Evolutionary conservation across 495 filamentous ascomycete species (phyloP).

Genomic region (Neurospora sublineolata): DNA sequence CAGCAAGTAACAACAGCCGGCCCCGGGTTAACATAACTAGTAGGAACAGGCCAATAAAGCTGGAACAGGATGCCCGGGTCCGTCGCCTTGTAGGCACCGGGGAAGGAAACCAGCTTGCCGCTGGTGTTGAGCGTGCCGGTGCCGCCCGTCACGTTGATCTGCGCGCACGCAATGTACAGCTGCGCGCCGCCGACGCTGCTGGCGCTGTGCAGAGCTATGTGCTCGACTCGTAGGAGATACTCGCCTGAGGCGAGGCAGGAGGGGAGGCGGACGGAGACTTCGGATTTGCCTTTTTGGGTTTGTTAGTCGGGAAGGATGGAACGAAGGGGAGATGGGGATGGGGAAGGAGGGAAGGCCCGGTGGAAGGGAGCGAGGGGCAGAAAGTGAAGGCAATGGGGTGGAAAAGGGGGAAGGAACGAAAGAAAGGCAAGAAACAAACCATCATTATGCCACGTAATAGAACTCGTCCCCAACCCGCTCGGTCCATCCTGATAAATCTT

Average conservation of each 20-base stretch:
- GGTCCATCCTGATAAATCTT: slow-evolving; percentile 36
- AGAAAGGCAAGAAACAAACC: slow-evolving; percentile 13
- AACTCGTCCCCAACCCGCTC: slow-evolving; percentile 18
- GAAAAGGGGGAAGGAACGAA: too few relatives aligned
- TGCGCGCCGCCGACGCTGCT: slow-evolving; percentile 36
- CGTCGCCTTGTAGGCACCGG: slow-evolving; percentile 32
- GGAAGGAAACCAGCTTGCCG: slow-evolving; percentile 29
- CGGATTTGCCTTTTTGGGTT: slow-evolving; percentile 18
- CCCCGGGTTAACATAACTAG: slow-evolving; percentile 27
- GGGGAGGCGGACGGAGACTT: slow-evolving; percentile 35
- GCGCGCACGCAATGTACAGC: slow-evolving; percentile 41
- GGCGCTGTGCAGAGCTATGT: slow-evolving; percentile 42
- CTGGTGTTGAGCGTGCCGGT: slow-evolving; percentile 22
- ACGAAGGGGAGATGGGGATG: neutral
- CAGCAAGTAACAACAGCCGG: slow-evolving; percentile 18
- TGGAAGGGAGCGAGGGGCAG: too few relatives aligned
- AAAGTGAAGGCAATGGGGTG: too few relatives aligned
- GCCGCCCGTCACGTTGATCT: slow-evolving; percentile 32
- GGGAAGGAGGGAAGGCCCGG: neutral
- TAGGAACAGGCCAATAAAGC: slow-evolving; percentile 30
- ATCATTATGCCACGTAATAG: slow-evolving; percentile 32
- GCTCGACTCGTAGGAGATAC: slow-evolving; percentile 49
- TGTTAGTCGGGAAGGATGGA: too few relatives aligned
- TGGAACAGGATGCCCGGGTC: slow-evolving; percentile 37
- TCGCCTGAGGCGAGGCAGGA: slow-evolving; percentile 39